Evolutionary conservation across 495 filamentous ascomycete genomes (phyloP).

Genomic region (Trichoderma virens): DNA sequence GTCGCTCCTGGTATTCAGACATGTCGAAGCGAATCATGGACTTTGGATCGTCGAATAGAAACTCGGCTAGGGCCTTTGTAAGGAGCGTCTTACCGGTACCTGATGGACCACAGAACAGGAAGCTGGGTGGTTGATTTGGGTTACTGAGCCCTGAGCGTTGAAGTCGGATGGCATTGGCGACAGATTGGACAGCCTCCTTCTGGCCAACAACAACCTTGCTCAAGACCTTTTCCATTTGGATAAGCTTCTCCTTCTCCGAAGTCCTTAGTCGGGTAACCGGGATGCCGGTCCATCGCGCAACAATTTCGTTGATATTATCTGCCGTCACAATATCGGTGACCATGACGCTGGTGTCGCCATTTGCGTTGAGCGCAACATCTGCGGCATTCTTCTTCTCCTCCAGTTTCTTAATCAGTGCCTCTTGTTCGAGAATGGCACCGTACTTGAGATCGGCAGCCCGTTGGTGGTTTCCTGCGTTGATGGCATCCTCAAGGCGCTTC

Average conservation of each 20-base stretch:
- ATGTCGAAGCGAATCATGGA: conserved; percentile 99
- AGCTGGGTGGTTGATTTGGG: conserved; percentile 92
- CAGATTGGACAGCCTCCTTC: conserved; percentile 85
- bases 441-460: conserved; percentile 89
- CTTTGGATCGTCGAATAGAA: conserved; percentile 96
- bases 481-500: conserved; percentile 87
- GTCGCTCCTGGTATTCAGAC: conserved; percentile 98
- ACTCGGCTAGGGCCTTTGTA: conserved; percentile 93
- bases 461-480: conserved; percentile 69
- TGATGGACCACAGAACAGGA: conserved; percentile 96
- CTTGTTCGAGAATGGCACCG: conserved; percentile 92
- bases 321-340: conserved; percentile 90
- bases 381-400: conserved; percentile 71
- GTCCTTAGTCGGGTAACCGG: conserved; percentile 90
- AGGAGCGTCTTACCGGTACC: conserved; percentile 96
- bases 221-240: conserved; percentile 87
- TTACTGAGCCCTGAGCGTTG: conserved; percentile 90
- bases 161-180: conserved; percentile 91
- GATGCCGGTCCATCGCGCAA: conserved; percentile 92
- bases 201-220: conserved; percentile 83
- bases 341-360: conserved; percentile 57
- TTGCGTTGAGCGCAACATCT: conserved; percentile 64
- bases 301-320: conserved; percentile 98
- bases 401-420: conserved; percentile 65
- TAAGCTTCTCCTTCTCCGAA: conserved; percentile 91